These are phyloP conservation scores for Didymellaceae sp. DNA, from an alignment of 2,329 filamentous ascomycete genomes.

Conservation along the genomic window DNA sequence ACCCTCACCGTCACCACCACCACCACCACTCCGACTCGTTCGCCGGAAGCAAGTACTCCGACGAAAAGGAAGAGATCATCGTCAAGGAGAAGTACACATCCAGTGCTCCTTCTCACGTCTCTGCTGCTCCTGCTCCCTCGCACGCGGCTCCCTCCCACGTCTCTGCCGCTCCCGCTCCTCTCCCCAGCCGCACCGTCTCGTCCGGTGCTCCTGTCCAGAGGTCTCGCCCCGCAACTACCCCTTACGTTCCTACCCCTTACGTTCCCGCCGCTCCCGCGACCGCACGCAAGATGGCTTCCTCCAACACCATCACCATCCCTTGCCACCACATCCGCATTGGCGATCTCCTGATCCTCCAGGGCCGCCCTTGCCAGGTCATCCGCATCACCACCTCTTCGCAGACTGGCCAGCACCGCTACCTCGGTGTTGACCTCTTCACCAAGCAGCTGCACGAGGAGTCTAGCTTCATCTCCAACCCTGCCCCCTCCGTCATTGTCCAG, in stretches of 20 bases:
- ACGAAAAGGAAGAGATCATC: slow-evolving; percentile 54
- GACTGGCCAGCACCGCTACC: slow-evolving; percentile 99
- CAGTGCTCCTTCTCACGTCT: slow-evolving; percentile 30
- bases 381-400: slow-evolving; percentile 97
- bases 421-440: slow-evolving; percentile 99
- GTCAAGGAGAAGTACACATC: slow-evolving; percentile 55
- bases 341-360: slow-evolving; percentile 98
- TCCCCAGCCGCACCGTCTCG: slow-evolving; percentile 44
- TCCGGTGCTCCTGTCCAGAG: slow-evolving; percentile 46
- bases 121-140: slow-evolving; percentile 23
- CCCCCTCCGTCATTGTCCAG: slow-evolving; percentile 95
- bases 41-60: slow-evolving; percentile 42
- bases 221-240: slow-evolving; percentile 35
- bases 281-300: slow-evolving; percentile 58
- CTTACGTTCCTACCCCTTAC: slow-evolving; percentile 73
- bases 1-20: slow-evolving; percentile 61
- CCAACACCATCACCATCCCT: slow-evolving; percentile 95
- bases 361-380: slow-evolving; percentile 99
- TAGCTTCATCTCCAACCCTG: slow-evolving; percentile 95
- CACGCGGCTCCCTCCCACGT: slow-evolving; percentile 10
- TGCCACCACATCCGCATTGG: slow-evolving; percentile 99
- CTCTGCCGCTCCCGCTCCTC: slow-evolving; percentile 34
- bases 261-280: slow-evolving; percentile 30
- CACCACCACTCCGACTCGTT: slow-evolving; percentile 46
- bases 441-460: slow-evolving; percentile 99